These are phyloP conservation scores for Penicillium psychrosexuale DNA, from an alignment of 2,329 filamentous ascomycete species.

Conservation along the genomic window DNA sequence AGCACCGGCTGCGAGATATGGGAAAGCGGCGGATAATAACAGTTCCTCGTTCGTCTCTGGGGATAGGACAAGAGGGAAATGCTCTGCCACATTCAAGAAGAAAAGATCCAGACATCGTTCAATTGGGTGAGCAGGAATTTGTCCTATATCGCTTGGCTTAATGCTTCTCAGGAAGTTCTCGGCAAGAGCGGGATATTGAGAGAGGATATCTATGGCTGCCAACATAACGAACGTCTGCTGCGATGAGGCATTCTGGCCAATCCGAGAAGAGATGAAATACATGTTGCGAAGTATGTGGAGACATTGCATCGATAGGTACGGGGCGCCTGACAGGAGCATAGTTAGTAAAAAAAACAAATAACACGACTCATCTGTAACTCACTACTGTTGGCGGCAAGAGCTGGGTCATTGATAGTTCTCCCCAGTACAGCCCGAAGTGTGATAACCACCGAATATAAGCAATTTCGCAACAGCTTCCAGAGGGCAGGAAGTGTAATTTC, in stretches of 20 bases:
- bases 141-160: slow-evolving; percentile 52
- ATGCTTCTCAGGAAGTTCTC: slow-evolving; percentile 66
- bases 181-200: slow-evolving; percentile 64
- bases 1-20: slow-evolving; percentile 65
- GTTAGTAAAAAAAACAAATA: slow-evolving; percentile 1
- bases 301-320: slow-evolving; percentile 65
- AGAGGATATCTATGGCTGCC: slow-evolving; percentile 75
- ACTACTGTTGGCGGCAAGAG: slow-evolving; percentile 54
- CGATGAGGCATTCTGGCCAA: slow-evolving; percentile 71
- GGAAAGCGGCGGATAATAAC: slow-evolving; percentile 68
- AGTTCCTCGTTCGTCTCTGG: slow-evolving; percentile 67
- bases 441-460: slow-evolving; percentile 72
- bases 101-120: slow-evolving; percentile 77
- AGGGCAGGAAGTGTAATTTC: slow-evolving; percentile 66
- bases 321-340: slow-evolving; percentile 49
- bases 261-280: slow-evolving; percentile 75
- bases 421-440: slow-evolving; percentile 71
- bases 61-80: slow-evolving; percentile 69
- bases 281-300: slow-evolving; percentile 72
- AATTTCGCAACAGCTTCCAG: slow-evolving; percentile 71
- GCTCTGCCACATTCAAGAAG: slow-evolving; percentile 82
- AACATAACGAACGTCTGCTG: slow-evolving; percentile 82
- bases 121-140: slow-evolving; percentile 62
- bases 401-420: slow-evolving; percentile 57
- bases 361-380: slow-evolving; percentile 22